Conservation (phyloP, 2,329 filamentous ascomycete species). For the Fonsecaea monophora region DNA sequence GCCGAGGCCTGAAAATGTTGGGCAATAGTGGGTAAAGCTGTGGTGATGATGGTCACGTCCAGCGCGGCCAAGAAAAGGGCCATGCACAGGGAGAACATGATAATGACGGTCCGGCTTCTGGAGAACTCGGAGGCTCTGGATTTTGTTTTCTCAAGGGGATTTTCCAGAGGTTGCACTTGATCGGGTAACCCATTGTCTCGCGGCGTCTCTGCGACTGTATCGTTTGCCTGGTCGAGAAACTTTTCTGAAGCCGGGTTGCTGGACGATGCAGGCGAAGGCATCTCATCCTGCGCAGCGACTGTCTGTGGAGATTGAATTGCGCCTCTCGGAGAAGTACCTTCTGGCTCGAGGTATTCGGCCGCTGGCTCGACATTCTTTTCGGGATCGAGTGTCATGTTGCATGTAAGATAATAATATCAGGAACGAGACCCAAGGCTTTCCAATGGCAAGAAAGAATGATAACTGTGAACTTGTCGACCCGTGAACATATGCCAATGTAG, state of each 20-base stretch:
- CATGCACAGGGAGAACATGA: constrained; percentile 55
- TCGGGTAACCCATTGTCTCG: neutral
- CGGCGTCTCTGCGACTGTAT: neutral
- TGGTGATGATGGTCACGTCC: constrained; percentile 61
- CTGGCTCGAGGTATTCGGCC: neutral
- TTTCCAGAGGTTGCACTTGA: neutral
- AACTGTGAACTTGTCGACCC: neutral
- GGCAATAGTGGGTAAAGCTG: constrained; percentile 54
- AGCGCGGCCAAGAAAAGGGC: constrained; percentile 66
- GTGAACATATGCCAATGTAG: neutral
- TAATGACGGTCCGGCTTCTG: constrained; percentile 50
- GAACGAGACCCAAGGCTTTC: neutral
- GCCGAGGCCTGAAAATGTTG: constrained; percentile 51
- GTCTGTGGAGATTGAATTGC: neutral
- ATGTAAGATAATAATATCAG: neutral
- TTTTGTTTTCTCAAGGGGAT: constrained; percentile 25
- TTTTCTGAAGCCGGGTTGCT: constrained; percentile 23
- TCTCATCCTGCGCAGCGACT: neutral
- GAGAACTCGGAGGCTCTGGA: constrained; percentile 50
- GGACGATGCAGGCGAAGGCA: constrained; percentile 12
- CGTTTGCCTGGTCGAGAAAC: constrained; percentile 15
- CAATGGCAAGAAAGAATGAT: neutral
- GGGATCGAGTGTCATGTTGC: constrained; percentile 4
- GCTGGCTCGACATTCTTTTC: constrained; percentile 2
- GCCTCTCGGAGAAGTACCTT: neutral